A percentile compares a stretch with the other conserved stretches of the same genome.
phyloP scores from a whole-genome alignment of 257 asterid species.

The Nemophila menziesii region DNA sequence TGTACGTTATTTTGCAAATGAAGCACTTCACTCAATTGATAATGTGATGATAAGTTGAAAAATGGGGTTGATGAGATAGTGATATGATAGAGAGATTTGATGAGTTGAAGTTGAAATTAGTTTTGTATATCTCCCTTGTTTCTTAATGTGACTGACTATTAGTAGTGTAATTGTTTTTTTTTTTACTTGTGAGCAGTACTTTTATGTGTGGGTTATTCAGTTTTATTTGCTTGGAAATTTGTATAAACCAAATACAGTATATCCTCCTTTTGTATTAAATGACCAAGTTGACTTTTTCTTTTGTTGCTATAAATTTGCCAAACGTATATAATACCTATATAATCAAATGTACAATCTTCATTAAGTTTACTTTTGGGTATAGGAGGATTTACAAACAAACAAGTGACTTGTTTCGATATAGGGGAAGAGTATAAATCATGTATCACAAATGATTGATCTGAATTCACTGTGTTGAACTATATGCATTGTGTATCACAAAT shows the following conservation, averaged over 20 bases:
- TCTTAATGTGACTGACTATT: background rate
- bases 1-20: constrained; percentile 51
- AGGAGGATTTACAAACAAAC: too few relatives aligned
- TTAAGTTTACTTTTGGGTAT: too few relatives aligned
- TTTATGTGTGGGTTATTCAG: background rate
- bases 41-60: constrained; percentile 28
- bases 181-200: background rate
- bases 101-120: constrained; percentile 1
- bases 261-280: too few relatives aligned
- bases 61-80: background rate
- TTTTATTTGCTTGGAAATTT: background rate
- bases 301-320: too few relatives aligned
- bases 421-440: too few relatives aligned
- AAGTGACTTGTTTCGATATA: too few relatives aligned
- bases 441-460: too few relatives aligned
- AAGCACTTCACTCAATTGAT: constrained; percentile 50
- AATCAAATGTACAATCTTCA: too few relatives aligned
- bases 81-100: background rate
- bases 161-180: background rate
- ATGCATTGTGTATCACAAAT: too few relatives aligned
- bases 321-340: too few relatives aligned
- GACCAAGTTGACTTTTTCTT: too few relatives aligned
- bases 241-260: background rate
- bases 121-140: background rate
- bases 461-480: too few relatives aligned